Evolutionary conservation across 352 stramenopile species (phyloP), one percentile per base, ranked within the genome.

Genomic region (Halophytophthora batemanensis): DNA sequence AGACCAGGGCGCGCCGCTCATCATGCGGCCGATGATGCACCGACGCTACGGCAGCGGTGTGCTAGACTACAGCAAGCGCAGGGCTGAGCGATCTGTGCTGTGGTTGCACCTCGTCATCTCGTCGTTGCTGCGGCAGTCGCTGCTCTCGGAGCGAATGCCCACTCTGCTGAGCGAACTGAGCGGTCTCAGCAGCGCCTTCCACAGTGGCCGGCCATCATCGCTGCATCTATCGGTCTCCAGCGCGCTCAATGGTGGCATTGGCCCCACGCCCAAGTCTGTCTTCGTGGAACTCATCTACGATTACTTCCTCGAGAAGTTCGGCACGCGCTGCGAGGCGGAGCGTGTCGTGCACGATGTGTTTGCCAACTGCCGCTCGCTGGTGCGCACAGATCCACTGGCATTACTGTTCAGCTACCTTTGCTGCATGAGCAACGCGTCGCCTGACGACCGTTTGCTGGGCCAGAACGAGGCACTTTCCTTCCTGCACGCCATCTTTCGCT

Each of bases 271-370:
- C 0, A 81, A 77, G 19, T 61, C 79, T 0, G 40, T 90, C n/a
- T 66, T 90, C 7, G 61, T 91, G 5, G 81, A 93, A 45, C 21
- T 90, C 29, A 56, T 91, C 31, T 93, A 93, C 60, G 82, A 93
- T 45, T 78, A 71, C 55, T 88, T 91, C 37, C 34, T 87, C 2
- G 62, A 78, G 14, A 76, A 71, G 13, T 86, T 93, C 50, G 82
- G 82, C 0, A 80, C 82, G 3, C 67, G 80, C 6, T 78, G 66
- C 43, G 82, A 93, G 50, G 74, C 82, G 0, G 86, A 96, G 61
- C 87, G 88, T 43, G 50, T 88, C 1, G 75, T 94, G 22, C 82
- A 95, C 41, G 86, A 94, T 33, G 47, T 95, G 15, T 96, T 94
- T 38, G 66, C 77, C 13, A 92, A 84, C 42, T 90, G 79, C n/a